Base-by-base conservation (phyloP, 2,329 filamentous ascomycete species). In the Fusarium dimerum region DNA sequence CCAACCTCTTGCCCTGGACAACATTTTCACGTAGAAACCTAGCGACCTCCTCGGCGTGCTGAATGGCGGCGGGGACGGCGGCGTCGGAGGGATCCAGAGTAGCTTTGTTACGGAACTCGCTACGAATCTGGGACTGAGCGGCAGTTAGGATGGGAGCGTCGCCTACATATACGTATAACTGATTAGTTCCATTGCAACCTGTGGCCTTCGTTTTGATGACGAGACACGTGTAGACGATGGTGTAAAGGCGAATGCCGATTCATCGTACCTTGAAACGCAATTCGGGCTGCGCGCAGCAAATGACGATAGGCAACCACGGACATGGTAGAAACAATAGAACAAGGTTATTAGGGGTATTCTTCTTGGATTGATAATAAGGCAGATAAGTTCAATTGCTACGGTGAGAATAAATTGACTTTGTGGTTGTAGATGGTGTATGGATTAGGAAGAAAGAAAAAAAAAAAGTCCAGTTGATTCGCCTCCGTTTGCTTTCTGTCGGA, bases 21-120 rank as follows among this genome's bases (percentile, higher is more conserved):
- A 99, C 78, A 65, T 97, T 97, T 68, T 90, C 79, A 60, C 84
- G 78, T 55, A 99, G 69, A 51, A 97, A 87, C 57, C 81, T 80
- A 3, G 93, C 90, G 3, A 97, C 86, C 40, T 94, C 90, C 55
- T 92, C 78, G 9, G 92, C 94, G 66, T 96, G 86, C 59, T 86
- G 76, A 55, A 99, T 84, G 10, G 86, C 85, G 51, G 84, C 80
- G 13, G 78, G 73, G 1, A 83, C 77, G 52, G 85, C 82, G 12
- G 85, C 76, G 51, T 84, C 83, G 12, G 78, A 74, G 0, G 82
- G 71, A 5, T 82, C 73, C 11, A 91, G 73, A 3, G 76, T 71
- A 41, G 84, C 80, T 62, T 89, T 88, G 50, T 80, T 76, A 47
- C 86, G 83, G 72, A 99, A 99, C 15, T 81, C 82, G 42, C 79